Conservation (phyloP, 441 rosid genomes). For the Gossypium armourianum region DNA sequence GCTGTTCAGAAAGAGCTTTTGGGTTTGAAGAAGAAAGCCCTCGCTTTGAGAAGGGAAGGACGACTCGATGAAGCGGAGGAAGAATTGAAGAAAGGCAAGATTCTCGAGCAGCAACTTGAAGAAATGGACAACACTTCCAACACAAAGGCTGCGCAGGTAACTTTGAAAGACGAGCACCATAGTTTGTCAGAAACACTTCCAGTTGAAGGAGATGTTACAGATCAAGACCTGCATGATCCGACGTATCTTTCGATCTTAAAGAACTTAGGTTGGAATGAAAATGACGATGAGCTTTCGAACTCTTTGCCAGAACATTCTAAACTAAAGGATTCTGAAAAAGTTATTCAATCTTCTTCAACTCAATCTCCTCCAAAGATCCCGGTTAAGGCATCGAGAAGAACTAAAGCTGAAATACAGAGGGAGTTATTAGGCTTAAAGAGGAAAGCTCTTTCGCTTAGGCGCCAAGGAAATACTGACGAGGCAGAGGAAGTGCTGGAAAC, state of each 20-base stretch:
- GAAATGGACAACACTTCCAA: slow-evolving; percentile 45
- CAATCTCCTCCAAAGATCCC: slow-evolving; percentile 19
- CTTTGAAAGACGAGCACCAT: slow-evolving; percentile 20
- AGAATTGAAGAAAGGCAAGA: slow-evolving; percentile 51
- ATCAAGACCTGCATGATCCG: slow-evolving; percentile 61
- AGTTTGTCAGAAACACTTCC: slow-evolving; percentile 19
- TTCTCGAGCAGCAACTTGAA: slow-evolving; percentile 61
- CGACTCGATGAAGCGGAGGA: slow-evolving; percentile 55
- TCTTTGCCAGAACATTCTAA: slow-evolving; percentile 21
- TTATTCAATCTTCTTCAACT: slow-evolving; percentile 19
- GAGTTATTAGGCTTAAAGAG: slow-evolving; percentile 49
- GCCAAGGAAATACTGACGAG: slow-evolving; percentile 63
- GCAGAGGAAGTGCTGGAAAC: slow-evolving; percentile 56
- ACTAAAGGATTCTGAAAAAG: slow-evolving; percentile 23
- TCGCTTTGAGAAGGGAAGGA: slow-evolving; percentile 69
- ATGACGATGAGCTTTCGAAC: slow-evolving; percentile 25
- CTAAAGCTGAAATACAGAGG: slow-evolving; percentile 69
- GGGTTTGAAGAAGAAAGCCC: slow-evolving; percentile 61
- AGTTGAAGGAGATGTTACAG: slow-evolving; percentile 47
- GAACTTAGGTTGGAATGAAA: slow-evolving; percentile 66
- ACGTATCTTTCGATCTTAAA: slow-evolving; percentile 43
- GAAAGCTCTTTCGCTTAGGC: slow-evolving; percentile 62
- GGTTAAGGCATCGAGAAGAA: slow-evolving; percentile 33
- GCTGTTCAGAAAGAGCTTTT: slow-evolving; percentile 65
- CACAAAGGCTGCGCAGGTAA: slow-evolving; percentile 22